phyloP scores from a whole-genome alignment of 164 flowering plant species.

The Kalanchoe fedtschenkoi region DNA sequence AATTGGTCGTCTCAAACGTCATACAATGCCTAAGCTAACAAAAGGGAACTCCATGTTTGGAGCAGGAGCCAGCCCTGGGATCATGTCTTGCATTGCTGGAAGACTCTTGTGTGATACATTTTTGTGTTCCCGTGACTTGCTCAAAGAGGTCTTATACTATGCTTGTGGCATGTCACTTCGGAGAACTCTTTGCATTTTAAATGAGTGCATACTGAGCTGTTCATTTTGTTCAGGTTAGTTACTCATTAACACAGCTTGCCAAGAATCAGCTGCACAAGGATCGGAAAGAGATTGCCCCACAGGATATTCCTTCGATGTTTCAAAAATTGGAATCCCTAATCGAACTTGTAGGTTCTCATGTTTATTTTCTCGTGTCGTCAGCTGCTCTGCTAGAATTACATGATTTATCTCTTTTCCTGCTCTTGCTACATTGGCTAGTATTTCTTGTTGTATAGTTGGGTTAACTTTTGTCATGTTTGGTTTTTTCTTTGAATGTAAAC shows the following conservation, averaged over 20 bases:
- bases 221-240: conserved; percentile 64
- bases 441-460: not conserved
- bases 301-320: conserved; percentile 69
- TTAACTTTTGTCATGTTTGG: not conserved
- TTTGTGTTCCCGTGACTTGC: conserved; percentile 78
- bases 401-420: not conserved
- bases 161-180: not conserved
- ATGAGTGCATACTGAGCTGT: not conserved
- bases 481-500: not conserved
- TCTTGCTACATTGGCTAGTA: not conserved
- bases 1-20: conserved; percentile 93
- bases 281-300: conserved; percentile 80
- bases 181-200: not conserved
- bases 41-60: conserved; percentile 71
- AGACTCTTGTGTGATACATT: conserved; percentile 94
- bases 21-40: conserved; percentile 74
- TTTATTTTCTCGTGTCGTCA: not conserved
- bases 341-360: conserved; percentile 65
- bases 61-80: conserved; percentile 92
- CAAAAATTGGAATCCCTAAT: conserved; percentile 58
- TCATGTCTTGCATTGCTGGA: conserved; percentile 94
- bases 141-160: conserved; percentile 63
- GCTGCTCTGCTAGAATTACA: not conserved
- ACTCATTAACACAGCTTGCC: conserved; percentile 87
- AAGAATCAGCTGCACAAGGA: conserved; percentile 84